Evolutionary conservation across 768 basidiomycete genomes (phyloP).

Genomic region (Tricholoma sp.): DNA sequence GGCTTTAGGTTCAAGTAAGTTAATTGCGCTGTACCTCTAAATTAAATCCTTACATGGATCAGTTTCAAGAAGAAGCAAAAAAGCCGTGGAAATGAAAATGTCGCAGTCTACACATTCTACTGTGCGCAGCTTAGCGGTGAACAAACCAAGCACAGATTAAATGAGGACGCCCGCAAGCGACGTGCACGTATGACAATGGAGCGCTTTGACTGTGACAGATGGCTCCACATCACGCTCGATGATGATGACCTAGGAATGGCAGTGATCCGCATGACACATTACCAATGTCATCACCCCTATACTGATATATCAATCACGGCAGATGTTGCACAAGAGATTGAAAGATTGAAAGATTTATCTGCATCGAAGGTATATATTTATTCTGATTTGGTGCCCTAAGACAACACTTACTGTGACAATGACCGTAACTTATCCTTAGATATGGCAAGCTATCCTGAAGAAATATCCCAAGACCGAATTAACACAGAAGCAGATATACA

Average conservation of each 20-base stretch:
- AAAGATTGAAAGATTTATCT: too few relatives aligned
- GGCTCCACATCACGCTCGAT: too few relatives aligned
- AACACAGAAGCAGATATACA: conserved; percentile 5
- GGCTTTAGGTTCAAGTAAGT: conserved; percentile 5
- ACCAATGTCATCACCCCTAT: conserved; percentile 6
- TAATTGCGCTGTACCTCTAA: not conserved
- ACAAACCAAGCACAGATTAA: too few relatives aligned
- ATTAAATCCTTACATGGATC: not conserved
- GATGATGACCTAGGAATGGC: not conserved
- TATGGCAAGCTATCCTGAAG: conserved; percentile 1
- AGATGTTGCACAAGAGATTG: not conserved
- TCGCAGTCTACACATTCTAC: too few relatives aligned
- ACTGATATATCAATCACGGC: conserved; percentile 1
- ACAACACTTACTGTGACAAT: not conserved
- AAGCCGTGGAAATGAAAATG: not conserved
- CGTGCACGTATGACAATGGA: too few relatives aligned
- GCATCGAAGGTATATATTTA: not conserved
- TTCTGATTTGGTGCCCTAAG: too few relatives aligned
- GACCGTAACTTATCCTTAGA: conserved; percentile 1
- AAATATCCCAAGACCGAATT: conserved; percentile 1
- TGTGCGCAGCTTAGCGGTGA: too few relatives aligned
- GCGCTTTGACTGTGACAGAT: too few relatives aligned
- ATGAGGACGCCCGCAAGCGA: too few relatives aligned
- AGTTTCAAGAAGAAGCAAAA: conserved; percentile 3
- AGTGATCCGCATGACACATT: conserved; percentile 5